Evolutionary conservation across 2,329 filamentous ascomycete species (phyloP), one percentile per base, ranked within the genome.

Genomic region (Pestalotiopsis sp.): DNA sequence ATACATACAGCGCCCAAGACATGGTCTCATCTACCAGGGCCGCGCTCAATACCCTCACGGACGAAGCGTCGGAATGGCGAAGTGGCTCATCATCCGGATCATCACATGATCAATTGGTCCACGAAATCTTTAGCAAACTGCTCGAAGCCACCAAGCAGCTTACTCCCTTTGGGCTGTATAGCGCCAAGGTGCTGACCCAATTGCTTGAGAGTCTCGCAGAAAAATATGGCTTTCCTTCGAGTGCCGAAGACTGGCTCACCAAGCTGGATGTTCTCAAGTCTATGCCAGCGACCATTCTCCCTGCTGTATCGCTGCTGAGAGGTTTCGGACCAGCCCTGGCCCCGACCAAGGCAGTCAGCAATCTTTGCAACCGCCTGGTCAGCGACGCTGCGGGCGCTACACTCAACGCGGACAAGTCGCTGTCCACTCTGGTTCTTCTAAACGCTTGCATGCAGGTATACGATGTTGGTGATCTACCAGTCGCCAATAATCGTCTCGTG

Each of bases 401-500:
- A 4, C 77, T 81, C 0, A 75, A 80, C 1, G 75, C 80, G 0
- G 81, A 83, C 11, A 84, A 85, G 68, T 84, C 86, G 0, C 75
- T 87, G 14, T 77, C 81, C 36, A 82, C 80, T 0, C 78, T 92
- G 2, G 83, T 87, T 2, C 80, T 91, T 1, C 79, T 91, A 4
- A 86, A 89, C 20, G 79, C 86, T 7, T 85, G 82, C 68, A 78
- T 87, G 68, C 77, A 81, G 9, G 78, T 89, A 14, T 91, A 89
- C 70, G 83, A 86, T 27, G 63, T 77, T 0, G 86, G 83, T 2
- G 80, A 85, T 70, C 71, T 90, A 7, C 89, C 89, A 0, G 85
- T 90, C 1, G 85, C 87, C 1, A 88, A 86, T 59, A 90, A 95
- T 74, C 88, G 94, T 27, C 80, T 96, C 2, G 89, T 97, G 0